A percentile compares a stretch with the other conserved stretches of the same genome.
Evolutionary conservation across 1,284 basidiomycete species (phyloP).

Genomic region (Porogramme epimiltina): DNA sequence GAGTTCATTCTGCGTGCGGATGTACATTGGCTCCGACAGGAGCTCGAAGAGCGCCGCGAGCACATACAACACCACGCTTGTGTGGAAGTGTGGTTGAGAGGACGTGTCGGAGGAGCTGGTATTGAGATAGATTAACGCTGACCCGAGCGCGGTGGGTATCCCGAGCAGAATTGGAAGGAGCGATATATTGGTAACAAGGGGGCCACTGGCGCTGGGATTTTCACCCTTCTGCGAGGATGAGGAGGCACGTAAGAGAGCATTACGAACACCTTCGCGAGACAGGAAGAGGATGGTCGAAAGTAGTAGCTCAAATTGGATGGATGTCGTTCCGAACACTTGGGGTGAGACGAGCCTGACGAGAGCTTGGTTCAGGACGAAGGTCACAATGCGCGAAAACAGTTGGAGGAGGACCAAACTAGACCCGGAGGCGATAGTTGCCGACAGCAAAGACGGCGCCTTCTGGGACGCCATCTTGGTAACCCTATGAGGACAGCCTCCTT

Average conservation of each 20-base stretch:
- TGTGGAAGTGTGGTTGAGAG: slow-evolving; percentile 64
- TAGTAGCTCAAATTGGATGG: slow-evolving; percentile 86
- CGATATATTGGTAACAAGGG: slow-evolving; percentile 32
- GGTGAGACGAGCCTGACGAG: slow-evolving; percentile 87
- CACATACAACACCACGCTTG: slow-evolving; percentile 71
- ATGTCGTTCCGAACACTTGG: slow-evolving; percentile 82
- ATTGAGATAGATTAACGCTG: slow-evolving; percentile 30
- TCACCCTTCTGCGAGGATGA: background rate
- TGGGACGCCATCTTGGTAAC: slow-evolving; percentile 2
- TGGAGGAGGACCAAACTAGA: slow-evolving; percentile 88
- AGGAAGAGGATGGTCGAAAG: slow-evolving; percentile 91
- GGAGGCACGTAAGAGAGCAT: slow-evolving; percentile 65
- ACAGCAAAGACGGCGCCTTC: slow-evolving; percentile 16
- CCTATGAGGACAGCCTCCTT: too few relatives aligned
- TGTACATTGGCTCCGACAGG: slow-evolving; percentile 82
- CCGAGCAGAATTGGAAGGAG: slow-evolving; percentile 35
- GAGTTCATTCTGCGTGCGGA: slow-evolving; percentile 71
- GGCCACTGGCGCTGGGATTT: background rate
- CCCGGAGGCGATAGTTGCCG: slow-evolving; percentile 54
- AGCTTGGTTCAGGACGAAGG: slow-evolving; percentile 88
- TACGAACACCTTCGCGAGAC: slow-evolving; percentile 88
- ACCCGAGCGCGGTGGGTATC: slow-evolving; percentile 31
- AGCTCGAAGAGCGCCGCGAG: slow-evolving; percentile 77
- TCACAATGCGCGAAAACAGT: slow-evolving; percentile 80
- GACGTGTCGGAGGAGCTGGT: slow-evolving; percentile 29